phyloP scores from a whole-genome alignment of 1,284 basidiomycete genomes.

The Tremellales sp. region DNA sequence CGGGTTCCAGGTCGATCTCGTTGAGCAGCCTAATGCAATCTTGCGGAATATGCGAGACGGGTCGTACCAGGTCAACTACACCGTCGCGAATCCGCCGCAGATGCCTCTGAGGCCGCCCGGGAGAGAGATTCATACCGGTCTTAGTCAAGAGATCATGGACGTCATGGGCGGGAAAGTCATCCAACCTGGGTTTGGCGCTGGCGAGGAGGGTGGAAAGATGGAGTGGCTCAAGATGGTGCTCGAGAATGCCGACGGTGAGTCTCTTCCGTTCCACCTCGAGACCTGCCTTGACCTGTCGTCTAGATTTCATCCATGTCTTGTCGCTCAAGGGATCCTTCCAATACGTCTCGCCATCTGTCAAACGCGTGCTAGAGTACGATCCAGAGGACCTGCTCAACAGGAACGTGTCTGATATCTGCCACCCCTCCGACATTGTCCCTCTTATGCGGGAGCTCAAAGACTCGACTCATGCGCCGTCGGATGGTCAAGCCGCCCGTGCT shows the following conservation, averaged over 20 bases:
- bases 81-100: constrained; percentile 39
- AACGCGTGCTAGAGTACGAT: constrained; percentile 70
- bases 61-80: constrained; percentile 62
- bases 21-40: constrained; percentile 79
- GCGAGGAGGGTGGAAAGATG: constrained; percentile 42
- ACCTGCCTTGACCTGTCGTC: constrained; percentile 18
- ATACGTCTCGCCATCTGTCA: constrained; percentile 81
- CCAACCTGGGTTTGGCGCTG: constrained; percentile 19
- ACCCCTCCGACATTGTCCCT: constrained; percentile 83
- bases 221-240: constrained; percentile 60
- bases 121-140: constrained; percentile 18
- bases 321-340: constrained; percentile 91
- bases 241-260: constrained; percentile 54
- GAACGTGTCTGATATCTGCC: constrained; percentile 72
- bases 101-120: constrained; percentile 24
- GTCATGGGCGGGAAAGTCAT: constrained; percentile 32
- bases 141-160: constrained; percentile 33
- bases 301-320: constrained; percentile 84
- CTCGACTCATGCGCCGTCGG: constrained; percentile 48
- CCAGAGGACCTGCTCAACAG: constrained; percentile 77
- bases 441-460: constrained; percentile 92
- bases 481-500: constrained; percentile 41
- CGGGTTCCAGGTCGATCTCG: constrained; percentile 88
- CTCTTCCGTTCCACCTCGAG: background rate
- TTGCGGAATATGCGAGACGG: constrained; percentile 70